Percentiles rank a stretch among this genome's conserved stretches.
phyloP scores from a whole-genome alignment of 352 stramenopile genomes.

The Elongisporangium anandrum region DNA sequence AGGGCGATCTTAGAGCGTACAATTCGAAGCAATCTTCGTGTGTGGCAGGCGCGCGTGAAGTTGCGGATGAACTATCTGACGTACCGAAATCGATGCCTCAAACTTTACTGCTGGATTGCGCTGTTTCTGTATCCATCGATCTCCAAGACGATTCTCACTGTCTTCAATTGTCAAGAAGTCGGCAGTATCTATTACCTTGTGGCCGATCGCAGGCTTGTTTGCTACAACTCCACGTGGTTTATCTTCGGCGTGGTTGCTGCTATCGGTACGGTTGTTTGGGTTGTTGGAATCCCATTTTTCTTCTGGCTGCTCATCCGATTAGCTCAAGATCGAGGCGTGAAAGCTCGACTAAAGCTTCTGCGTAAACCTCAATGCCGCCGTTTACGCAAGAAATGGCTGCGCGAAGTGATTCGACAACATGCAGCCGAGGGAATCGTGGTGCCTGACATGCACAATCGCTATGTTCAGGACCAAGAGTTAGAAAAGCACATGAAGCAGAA shows the following conservation, averaged over 20 bases:
- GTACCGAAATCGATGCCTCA: constrained; percentile 77
- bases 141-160: constrained; percentile 70
- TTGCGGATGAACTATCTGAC: constrained; percentile 82
- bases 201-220: constrained; percentile 58
- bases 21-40: constrained; percentile 63
- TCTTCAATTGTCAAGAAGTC: constrained; percentile 82
- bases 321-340: constrained; percentile 54
- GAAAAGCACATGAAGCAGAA: constrained; percentile 73
- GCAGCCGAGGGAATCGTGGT: constrained; percentile 39
- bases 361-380: constrained; percentile 27
- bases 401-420: constrained; percentile 49
- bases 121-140: constrained; percentile 74
- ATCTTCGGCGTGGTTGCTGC: constrained; percentile 58
- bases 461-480: constrained; percentile 64
- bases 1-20: constrained; percentile 56
- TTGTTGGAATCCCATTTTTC: constrained; percentile 74
- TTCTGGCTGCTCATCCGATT: constrained; percentile 72
- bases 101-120: constrained; percentile 74
- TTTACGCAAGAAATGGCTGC: constrained; percentile 60
- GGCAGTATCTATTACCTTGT: constrained; percentile 57
- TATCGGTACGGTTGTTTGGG: constrained; percentile 57
- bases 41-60: constrained; percentile 76
- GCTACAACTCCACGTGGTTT: constrained; percentile 60
- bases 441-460: constrained; percentile 41
- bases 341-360: constrained; percentile 39